phyloP scores from a whole-genome alignment of 208 protist species.

The Leishmania arabica region DNA sequence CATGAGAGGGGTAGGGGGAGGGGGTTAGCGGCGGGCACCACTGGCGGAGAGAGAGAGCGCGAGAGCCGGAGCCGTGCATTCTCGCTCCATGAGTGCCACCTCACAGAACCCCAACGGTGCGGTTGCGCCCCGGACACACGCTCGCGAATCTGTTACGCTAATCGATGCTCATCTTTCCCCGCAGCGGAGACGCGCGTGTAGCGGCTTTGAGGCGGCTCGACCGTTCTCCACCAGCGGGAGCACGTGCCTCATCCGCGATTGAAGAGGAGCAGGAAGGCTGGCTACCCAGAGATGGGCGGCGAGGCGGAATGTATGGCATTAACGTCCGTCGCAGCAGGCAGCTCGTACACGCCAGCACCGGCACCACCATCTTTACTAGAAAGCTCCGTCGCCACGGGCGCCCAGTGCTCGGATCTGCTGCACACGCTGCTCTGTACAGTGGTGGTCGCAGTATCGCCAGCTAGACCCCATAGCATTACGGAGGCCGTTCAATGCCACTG shows the following conservation, averaged over 20 bases:
- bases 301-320: not conserved
- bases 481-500: not conserved
- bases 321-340: not conserved
- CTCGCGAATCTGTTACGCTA: not conserved
- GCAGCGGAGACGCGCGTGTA: slow-evolving; percentile 1
- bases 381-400: slow-evolving; percentile 19
- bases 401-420: not conserved
- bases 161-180: not conserved
- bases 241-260: slow-evolving; percentile 48
- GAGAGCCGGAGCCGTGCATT: not conserved
- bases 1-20: not conserved
- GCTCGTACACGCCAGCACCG: slow-evolving; percentile 10
- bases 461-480: not conserved
- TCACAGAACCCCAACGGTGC: not conserved
- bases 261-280: slow-evolving; percentile 35
- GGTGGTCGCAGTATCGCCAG: not conserved
- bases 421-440: slow-evolving; percentile 1
- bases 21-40: not conserved
- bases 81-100: not conserved
- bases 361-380: slow-evolving; percentile 3
- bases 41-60: not conserved
- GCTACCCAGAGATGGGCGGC: not conserved
- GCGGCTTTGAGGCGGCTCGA: slow-evolving; percentile 20
- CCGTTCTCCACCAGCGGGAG: slow-evolving; percentile 43
- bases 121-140: not conserved